phyloP scores from a whole-genome alignment of 2,329 filamentous ascomycete species.

The Neopestalotiopsis sp. region DNA sequence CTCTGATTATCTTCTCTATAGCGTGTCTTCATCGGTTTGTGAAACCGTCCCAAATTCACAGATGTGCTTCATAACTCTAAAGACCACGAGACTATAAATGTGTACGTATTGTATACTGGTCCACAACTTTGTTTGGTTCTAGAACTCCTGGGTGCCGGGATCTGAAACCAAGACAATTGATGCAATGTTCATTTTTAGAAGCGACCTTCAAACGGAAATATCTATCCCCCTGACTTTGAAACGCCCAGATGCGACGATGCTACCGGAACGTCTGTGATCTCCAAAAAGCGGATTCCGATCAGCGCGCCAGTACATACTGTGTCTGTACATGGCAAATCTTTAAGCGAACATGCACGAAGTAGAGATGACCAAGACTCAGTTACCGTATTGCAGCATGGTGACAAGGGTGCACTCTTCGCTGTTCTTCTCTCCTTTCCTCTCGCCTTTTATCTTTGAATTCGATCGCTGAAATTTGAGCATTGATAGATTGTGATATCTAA shows the following conservation, averaged over 20 bases:
- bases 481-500: too few species aligned
- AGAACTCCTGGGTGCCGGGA: constrained; percentile 3
- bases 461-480: too few species aligned
- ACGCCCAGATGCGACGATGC: constrained; percentile 10
- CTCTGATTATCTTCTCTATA: too few species aligned
- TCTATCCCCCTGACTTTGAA: constrained; percentile 11
- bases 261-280: not conserved
- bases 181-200: not conserved
- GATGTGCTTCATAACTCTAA: too few species aligned
- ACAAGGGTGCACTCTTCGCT: too few species aligned
- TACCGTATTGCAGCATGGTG: not conserved
- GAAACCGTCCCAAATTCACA: too few species aligned
- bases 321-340: not conserved
- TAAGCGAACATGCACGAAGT: not conserved
- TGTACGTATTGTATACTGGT: not conserved
- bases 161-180: constrained; percentile 12
- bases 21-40: too few species aligned
- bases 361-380: not conserved
- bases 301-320: not conserved
- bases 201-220: not conserved
- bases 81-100: too few species aligned
- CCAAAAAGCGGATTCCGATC: not conserved
- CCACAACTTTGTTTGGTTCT: constrained; percentile 1
- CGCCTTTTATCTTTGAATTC: too few species aligned
- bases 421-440: too few species aligned